Base-by-base conservation (phyloP, 2,329 filamentous ascomycete species). In the Emericellopsis atlantica region DNA sequence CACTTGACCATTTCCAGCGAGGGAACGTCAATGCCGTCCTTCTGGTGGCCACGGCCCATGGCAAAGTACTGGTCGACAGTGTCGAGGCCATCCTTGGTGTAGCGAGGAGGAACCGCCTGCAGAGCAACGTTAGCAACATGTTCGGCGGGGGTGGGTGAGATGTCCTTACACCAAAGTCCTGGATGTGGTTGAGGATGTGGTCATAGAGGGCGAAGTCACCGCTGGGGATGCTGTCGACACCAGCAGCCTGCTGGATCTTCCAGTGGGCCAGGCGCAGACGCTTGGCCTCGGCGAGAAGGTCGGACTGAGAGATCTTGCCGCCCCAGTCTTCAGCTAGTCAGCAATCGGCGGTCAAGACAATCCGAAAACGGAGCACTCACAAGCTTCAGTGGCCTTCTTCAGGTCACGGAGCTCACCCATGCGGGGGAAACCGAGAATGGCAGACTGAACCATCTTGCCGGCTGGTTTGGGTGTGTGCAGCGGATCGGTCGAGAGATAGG, bases 141-240 rank as follows among this genome's bases (percentile, higher is more conserved):
- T 43, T 37, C 15, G 21, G 16, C 29, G 32, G 10, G 14, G 31
- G 4, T 31, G 15, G 34, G 38, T 34, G 38, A 16, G 15, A n/a
- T 6, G 16, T 41, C 70, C 84, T 64, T 78, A 90, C 86, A 65
- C 85, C 87, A 65, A 95, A 95, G 67, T 95, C 82, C 74, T 95
- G 89, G 66, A 95, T 96, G 74, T 96, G 90, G 70, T 88, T 83
- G 49, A 96, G 81, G 58, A 96, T 85, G 63, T 96, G 90, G 67
- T 96, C 90, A 70, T 98, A 98, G 71, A 88, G 88, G 54, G 92
- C 88, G 62, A 98, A 98, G 79, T 98, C 92, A 67, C 98, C 98
- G 84, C 85, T 94, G 65, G 92, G 92, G 62, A 98, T 95, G 70
- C 92, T 74, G 61, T 95, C 86, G 67, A 96, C 89, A 60, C 92